Conservation (phyloP, 352 stramenopile genomes). For the Salisapilia sapeloensis region DNA sequence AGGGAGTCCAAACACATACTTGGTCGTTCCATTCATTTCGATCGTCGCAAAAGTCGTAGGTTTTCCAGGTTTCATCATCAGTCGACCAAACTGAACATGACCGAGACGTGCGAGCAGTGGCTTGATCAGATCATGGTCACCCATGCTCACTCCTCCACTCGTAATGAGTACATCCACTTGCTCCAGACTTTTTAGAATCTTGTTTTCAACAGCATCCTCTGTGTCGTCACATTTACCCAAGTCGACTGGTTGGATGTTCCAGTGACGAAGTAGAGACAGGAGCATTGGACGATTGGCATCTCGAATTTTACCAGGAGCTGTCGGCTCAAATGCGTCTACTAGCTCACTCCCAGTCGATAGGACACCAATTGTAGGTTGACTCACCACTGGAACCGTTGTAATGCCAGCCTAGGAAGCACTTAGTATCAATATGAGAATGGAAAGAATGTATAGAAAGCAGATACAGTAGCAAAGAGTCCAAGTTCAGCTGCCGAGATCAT, state of each 20-base stretch:
- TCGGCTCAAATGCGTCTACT: slow-evolving; percentile 29
- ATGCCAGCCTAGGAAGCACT: slow-evolving; percentile 34
- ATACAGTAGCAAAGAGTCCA: slow-evolving; percentile 83
- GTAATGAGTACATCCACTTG: slow-evolving; percentile 88
- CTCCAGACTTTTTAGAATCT: slow-evolving; percentile 20
- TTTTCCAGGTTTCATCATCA: slow-evolving; percentile 97
- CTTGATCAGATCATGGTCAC: slow-evolving; percentile 90
- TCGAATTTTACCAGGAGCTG: slow-evolving; percentile 70
- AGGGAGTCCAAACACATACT: slow-evolving; percentile 89
- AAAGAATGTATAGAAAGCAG: not conserved
- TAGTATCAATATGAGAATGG: slow-evolving; percentile 1
- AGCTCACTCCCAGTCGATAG: slow-evolving; percentile 94
- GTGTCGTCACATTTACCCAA: slow-evolving; percentile 63
- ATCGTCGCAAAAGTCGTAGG: slow-evolving; percentile 93
- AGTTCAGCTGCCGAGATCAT: slow-evolving; percentile 78
- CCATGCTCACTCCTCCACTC: slow-evolving; percentile 91
- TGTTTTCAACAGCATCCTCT: slow-evolving; percentile 27
- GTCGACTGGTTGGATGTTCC: slow-evolving; percentile 27
- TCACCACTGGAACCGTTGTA: slow-evolving; percentile 45
- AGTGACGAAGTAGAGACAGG: slow-evolving; percentile 32
- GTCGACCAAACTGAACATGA: slow-evolving; percentile 87
- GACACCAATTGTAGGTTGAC: slow-evolving; percentile 74
- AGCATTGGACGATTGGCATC: slow-evolving; percentile 93
- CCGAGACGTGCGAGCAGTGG: slow-evolving; percentile 72
- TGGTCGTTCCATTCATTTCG: slow-evolving; percentile 19